Conservation (phyloP, 257 asterid species). For the Lycium barbarum region DNA sequence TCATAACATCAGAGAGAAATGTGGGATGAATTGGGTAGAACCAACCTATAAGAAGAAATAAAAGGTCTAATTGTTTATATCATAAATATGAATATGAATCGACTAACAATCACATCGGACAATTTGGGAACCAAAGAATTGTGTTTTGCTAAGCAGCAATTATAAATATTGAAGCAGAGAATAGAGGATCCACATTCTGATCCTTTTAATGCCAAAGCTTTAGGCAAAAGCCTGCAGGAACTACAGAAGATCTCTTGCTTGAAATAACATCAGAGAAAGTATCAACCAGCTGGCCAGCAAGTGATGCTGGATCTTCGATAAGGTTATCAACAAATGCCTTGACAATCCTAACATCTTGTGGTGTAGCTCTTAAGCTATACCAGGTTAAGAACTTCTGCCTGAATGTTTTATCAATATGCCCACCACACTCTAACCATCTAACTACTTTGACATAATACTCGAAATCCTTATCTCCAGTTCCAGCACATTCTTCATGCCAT, state of each 20-base stretch:
- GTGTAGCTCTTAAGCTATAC: constrained; percentile 86
- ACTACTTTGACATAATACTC: constrained; percentile 86
- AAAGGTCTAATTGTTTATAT: constrained; percentile 19
- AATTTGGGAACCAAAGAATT: constrained; percentile 23
- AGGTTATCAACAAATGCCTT: constrained; percentile 74
- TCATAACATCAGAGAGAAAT: constrained; percentile 14
- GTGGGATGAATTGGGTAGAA: constrained; percentile 13
- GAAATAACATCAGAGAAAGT: constrained; percentile 69
- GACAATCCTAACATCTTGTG: constrained; percentile 74
- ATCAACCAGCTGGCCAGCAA: constrained; percentile 84
- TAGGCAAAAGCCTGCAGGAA: constrained; percentile 80
- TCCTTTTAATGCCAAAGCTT: constrained; percentile 86
- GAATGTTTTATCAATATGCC: constrained; percentile 66
- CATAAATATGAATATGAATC: constrained; percentile 23
- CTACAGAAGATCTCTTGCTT: constrained; percentile 56
- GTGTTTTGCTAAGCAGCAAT: neutral
- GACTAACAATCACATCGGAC: neutral
- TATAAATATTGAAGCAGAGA: constrained; percentile 14
- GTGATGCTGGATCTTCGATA: constrained; percentile 77
- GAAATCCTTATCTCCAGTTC: constrained; percentile 67
- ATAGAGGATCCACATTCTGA: constrained; percentile 24
- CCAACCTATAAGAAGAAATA: neutral
- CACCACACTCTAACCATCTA: constrained; percentile 83
- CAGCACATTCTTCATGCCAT: constrained; percentile 55
- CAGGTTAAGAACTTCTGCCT: constrained; percentile 91